Base-by-base conservation (phyloP, 179 eudicot species). In the Patellifolia procumbens region DNA sequence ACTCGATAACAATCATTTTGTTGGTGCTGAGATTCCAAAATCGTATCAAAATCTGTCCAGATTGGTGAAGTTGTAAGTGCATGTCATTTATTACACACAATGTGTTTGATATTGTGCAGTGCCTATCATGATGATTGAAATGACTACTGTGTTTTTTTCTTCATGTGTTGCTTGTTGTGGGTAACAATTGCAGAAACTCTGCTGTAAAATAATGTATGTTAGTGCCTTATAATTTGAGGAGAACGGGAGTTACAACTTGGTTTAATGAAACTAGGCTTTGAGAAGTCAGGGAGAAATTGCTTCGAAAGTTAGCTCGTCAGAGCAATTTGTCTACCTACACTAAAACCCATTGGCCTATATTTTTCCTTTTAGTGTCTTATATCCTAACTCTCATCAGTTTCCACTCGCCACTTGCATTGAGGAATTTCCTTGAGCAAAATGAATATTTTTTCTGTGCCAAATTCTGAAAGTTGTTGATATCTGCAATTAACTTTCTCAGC, bases 1-100 rank as follows among this genome's bases (percentile, higher is more conserved):
- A 83, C 85, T 89, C 26, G 90, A 89, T 78, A 87, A 87, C 62
- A 89, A 87, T 80, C 82, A 84, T 53, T 89, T 85, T 73, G 68
- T 9, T 26, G 89, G 88, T 24, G 81, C 72, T 75, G 85, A 53
- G 56, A 84, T 89, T 84, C 92, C 92, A 26, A 78, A 68, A 61
- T 76, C 90, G 24, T 89, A 87, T 78, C 84, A 82, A 39, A 89
- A 85, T 75, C 73, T 89, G 75, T 77, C 89, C 78, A 84, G 70
- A 76, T 84, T 89, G 74, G 64, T 83, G 70, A 89, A 89, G 76
- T 48, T 89, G 92, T 89, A 83, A 79, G 89, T 87, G 42, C 43
- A 59, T 19, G 74, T 73, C 69, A 61, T 6, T 43, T 80, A 78
- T 73, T 31, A 19, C 31, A 43, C 65, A 20, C 56, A 22, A 16